Conservation (phyloP, 345 rosid genomes). For the Bruguiera gymnorhiza region DNA sequence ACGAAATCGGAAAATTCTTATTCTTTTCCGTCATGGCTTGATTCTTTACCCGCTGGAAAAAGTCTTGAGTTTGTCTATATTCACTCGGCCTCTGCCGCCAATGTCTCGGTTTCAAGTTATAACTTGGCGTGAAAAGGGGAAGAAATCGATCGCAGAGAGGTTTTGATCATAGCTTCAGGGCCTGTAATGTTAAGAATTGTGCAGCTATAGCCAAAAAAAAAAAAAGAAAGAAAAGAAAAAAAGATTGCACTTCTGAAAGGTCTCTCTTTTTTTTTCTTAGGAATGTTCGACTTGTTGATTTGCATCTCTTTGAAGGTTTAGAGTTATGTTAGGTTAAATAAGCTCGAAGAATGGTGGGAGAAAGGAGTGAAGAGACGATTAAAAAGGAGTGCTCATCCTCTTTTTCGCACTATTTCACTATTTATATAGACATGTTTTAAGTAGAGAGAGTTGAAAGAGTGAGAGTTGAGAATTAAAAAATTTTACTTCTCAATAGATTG, state of each 20-base stretch:
- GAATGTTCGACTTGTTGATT: conserved; percentile 29
- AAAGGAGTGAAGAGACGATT: conserved; percentile 74
- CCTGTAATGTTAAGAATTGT: conserved; percentile 44
- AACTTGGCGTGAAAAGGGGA: conserved; percentile 48
- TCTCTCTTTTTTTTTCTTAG: conserved; percentile 27
- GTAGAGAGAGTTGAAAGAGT: conserved; percentile 28
- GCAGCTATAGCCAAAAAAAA: conserved; percentile 43
- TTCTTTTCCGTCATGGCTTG: conserved; percentile 74
- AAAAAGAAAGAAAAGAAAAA: too few relatives aligned
- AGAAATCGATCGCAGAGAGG: conserved; percentile 9
- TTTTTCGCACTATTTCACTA: conserved; percentile 55
- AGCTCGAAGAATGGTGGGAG: conserved; percentile 41
- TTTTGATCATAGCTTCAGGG: conserved; percentile 28
- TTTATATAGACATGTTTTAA: conserved; percentile 29
- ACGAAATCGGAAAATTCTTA: conserved; percentile 50
- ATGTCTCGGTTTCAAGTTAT: conserved; percentile 70
- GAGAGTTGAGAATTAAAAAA: conserved; percentile 33
- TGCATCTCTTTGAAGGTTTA: conserved; percentile 28
- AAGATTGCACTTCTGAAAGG: conserved; percentile 26
- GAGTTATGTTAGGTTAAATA: conserved; percentile 39
- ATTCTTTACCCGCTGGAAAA: conserved; percentile 59
- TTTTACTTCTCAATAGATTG: conserved; percentile 33
- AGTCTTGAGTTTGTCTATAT: conserved; percentile 88
- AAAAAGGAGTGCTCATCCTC: conserved; percentile 90
- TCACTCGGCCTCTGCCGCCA: conserved; percentile 67